phyloP scores from a whole-genome alignment of 805 yeast species.

The Phaffomyces antillensis region DNA sequence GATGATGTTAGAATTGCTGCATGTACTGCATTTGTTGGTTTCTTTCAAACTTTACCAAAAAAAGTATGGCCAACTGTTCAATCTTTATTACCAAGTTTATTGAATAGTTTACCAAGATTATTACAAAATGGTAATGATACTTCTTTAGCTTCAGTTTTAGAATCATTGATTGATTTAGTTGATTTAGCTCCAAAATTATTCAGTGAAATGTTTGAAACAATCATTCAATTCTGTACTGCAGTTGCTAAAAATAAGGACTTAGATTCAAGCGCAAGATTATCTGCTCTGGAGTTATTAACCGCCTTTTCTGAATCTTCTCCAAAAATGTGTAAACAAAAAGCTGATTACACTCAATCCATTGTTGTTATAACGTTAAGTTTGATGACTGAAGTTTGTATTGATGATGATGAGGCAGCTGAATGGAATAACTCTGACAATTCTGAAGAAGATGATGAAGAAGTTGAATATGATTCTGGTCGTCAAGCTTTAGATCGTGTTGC shows the following conservation, averaged over 20 bases:
- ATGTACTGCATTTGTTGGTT: slow-evolving; percentile 86
- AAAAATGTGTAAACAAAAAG: slow-evolving; percentile 82
- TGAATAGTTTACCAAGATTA: slow-evolving; percentile 83
- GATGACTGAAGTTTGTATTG: slow-evolving; percentile 89
- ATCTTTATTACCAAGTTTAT: slow-evolving; percentile 72
- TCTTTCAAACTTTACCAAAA: slow-evolving; percentile 77
- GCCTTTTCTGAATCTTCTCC: slow-evolving; percentile 93
- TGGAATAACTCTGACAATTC: slow-evolving; percentile 80
- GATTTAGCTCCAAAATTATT: slow-evolving; percentile 93
- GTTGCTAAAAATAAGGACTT: slow-evolving; percentile 77
- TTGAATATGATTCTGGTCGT: slow-evolving; percentile 85
- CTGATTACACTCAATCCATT: slow-evolving; percentile 62
- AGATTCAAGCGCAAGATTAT: slow-evolving; percentile 72
- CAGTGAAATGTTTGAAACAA: slow-evolving; percentile 82
- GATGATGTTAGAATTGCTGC: slow-evolving; percentile 89
- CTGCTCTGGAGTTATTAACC: slow-evolving; percentile 82
- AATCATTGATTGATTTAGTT: slow-evolving; percentile 82
- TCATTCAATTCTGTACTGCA: slow-evolving; percentile 76
- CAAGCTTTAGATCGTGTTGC: slow-evolving; percentile 91
- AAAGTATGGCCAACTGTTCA: slow-evolving; percentile 70
- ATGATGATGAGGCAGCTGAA: slow-evolving; percentile 82
- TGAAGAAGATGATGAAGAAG: slow-evolving; percentile 77
- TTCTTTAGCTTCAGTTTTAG: slow-evolving; percentile 82
- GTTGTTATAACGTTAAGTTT: slow-evolving; percentile 68
- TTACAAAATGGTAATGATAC: slow-evolving; percentile 71